Base-by-base conservation (phyloP, 2,329 filamentous ascomycete genomes). In the Cladophialophora chaetospira region DNA sequence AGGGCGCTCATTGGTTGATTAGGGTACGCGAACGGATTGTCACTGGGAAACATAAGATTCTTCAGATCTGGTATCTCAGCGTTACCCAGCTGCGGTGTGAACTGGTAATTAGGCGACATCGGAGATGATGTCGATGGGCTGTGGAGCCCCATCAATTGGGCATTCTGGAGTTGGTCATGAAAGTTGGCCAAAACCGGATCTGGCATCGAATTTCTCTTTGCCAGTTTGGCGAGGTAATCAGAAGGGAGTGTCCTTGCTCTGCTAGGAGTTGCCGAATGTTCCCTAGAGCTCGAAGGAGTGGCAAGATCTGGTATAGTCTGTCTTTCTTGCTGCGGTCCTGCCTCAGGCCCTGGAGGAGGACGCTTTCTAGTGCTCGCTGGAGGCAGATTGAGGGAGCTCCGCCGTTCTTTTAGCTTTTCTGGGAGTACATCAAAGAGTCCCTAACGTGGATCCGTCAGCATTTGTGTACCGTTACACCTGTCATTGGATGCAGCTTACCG, bases 391-490 rank as follows among this genome's bases (percentile, higher is more conserved):
- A 69, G 63, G 19, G 75, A 74, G 45, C 73, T 77, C 55, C 79
- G 74, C 29, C 75, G 71, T 53, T 82, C 77, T 65, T 86, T 87
- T 29, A 95, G 76, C 55, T 82, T 82, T 48, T 88, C 86, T 1
- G 92, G 91, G 1, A 97, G 74, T 68, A 91, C 85, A 58, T 94
- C 89, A 70, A 97, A 97, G 5, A 97, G 80, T 46, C 80, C 80
- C 89, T 94, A 65, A 49, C 28, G 5, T 26, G 15, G 26, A 36
- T n/a, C 42, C 5, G 45, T 45, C 35, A 42, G 53, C 33, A 40
- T 65, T 44, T 19, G 48, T 9, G 11, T 38, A n/a, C 13, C 17
- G 8, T 17, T 9, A 51, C 23, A 51, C 10, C 33, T 19, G 35
- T 31, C 35, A 33, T 42, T 29, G 36, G 48, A 29, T 29, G 17